A percentile compares a stretch with the other conserved stretches of the same genome.
These are phyloP conservation scores for Vitis amurensis DNA, from an alignment of 164 flowering plant genomes.

Conservation along the genomic window DNA sequence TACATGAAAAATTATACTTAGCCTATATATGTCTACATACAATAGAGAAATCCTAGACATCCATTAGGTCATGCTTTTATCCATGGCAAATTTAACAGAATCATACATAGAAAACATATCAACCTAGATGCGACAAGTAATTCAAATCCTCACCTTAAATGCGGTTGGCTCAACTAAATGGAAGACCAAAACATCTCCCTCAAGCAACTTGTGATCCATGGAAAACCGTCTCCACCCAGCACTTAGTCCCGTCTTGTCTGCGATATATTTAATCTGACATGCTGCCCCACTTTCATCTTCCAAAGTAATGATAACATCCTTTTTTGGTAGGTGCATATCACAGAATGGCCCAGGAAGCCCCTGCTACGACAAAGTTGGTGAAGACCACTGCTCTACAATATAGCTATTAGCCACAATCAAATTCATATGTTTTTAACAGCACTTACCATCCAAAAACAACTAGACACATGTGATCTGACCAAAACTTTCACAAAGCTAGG, in stretches of 20 bases:
- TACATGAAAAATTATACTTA: too few species aligned
- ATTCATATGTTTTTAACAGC: background rate
- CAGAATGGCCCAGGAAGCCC: slow-evolving; percentile 55
- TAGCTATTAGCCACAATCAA: background rate
- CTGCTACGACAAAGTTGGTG: slow-evolving; percentile 15
- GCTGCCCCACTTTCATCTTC: slow-evolving; percentile 43
- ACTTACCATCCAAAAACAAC: slow-evolving; percentile 57
- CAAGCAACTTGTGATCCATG: slow-evolving; percentile 40
- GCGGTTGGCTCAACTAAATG: slow-evolving; percentile 36
- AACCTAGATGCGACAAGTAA: background rate
- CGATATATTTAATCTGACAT: slow-evolving; percentile 32
- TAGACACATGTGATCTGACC: slow-evolving; percentile 52
- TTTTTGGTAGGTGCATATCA: slow-evolving; percentile 33
- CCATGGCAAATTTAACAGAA: too few species aligned
- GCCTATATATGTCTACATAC: too few species aligned
- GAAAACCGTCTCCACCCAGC: slow-evolving; percentile 62
- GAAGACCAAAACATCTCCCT: slow-evolving; percentile 57
- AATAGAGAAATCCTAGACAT: too few species aligned
- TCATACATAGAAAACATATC: background rate
- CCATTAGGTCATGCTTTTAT: too few species aligned
- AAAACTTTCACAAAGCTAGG: slow-evolving; percentile 47
- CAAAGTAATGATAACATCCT: slow-evolving; percentile 30
- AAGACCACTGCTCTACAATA: background rate
- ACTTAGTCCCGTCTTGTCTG: slow-evolving; percentile 44
- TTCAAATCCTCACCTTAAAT: slow-evolving; percentile 42